These are phyloP conservation scores for Aspergillus carlsbadensis DNA, from an alignment of 495 filamentous ascomycete genomes.

Conservation along the genomic window DNA sequence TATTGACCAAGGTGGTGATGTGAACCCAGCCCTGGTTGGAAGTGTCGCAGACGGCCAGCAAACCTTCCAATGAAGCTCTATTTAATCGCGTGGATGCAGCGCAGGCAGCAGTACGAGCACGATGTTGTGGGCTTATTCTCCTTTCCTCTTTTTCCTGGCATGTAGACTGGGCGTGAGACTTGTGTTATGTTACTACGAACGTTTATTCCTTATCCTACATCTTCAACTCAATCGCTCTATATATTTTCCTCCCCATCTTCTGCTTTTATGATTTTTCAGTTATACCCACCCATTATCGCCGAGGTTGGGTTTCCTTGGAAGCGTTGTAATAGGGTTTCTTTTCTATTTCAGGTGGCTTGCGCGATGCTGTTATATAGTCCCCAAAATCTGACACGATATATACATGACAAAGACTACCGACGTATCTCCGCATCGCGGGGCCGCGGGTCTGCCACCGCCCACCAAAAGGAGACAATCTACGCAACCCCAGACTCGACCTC, in stretches of 20 bases:
- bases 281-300: slow-evolving; percentile 4
- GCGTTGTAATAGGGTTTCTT: slow-evolving; percentile 16
- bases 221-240: not conserved
- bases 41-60: slow-evolving; percentile 37
- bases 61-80: slow-evolving; percentile 28
- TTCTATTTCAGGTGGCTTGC: not conserved
- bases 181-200: slow-evolving; percentile 16
- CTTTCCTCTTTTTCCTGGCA: slow-evolving; percentile 12
- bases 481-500: not conserved
- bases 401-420: not conserved
- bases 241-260: not conserved
- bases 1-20: slow-evolving; percentile 61
- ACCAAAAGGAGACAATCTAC: slow-evolving; percentile 14
- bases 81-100: slow-evolving; percentile 13
- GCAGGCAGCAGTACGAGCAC: slow-evolving; percentile 16
- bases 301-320: slow-evolving; percentile 9
- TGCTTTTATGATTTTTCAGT: slow-evolving; percentile 1
- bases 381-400: slow-evolving; percentile 5
- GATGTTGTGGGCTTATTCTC: slow-evolving; percentile 20
- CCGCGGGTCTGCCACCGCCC: slow-evolving; percentile 25
- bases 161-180: slow-evolving; percentile 23
- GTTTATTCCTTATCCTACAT: slow-evolving; percentile 7
- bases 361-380: slow-evolving; percentile 10
- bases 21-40: slow-evolving; percentile 35
- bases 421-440: too few species aligned